phyloP scores from a whole-genome alignment of 2,329 filamentous ascomycete species.

The Grosmannia serpens region DNA sequence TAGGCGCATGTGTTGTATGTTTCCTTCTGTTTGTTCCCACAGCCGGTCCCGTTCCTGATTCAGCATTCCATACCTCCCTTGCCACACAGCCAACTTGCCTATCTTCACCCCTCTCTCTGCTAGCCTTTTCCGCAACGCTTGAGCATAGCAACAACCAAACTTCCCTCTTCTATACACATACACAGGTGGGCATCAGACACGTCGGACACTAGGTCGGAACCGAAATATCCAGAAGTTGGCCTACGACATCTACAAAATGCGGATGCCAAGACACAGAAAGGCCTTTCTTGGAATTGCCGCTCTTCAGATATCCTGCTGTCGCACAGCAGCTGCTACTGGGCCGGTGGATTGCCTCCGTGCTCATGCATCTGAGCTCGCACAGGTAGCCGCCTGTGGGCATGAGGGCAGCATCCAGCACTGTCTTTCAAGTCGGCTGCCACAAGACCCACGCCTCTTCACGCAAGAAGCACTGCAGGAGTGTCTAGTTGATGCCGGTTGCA shows the following conservation, averaged over 20 bases:
- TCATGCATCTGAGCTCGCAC: conserved; percentile 27
- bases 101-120: not conserved
- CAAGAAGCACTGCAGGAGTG: conserved; percentile 24
- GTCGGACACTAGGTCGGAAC: no score
- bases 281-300: not conserved
- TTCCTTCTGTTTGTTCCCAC: not conserved
- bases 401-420: conserved; percentile 29
- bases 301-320: not conserved
- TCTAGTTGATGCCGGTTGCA: conserved; percentile 25
- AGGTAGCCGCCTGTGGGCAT: conserved; percentile 31
- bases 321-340: conserved; percentile 8
- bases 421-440: conserved; percentile 20
- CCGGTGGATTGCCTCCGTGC: conserved; percentile 27
- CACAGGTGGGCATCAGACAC: not conserved
- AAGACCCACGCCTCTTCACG: conserved; percentile 7
- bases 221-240: not conserved
- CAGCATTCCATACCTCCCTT: not conserved
- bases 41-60: not conserved
- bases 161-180: not conserved
- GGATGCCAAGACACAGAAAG: not conserved
- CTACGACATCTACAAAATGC: not conserved
- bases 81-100: not conserved
- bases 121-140: not conserved
- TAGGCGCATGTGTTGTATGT: not conserved
- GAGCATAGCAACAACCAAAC: not conserved